These are phyloP conservation scores for Orobanche coerulescens DNA, from an alignment of 257 asterid genomes.

Conservation along the genomic window DNA sequence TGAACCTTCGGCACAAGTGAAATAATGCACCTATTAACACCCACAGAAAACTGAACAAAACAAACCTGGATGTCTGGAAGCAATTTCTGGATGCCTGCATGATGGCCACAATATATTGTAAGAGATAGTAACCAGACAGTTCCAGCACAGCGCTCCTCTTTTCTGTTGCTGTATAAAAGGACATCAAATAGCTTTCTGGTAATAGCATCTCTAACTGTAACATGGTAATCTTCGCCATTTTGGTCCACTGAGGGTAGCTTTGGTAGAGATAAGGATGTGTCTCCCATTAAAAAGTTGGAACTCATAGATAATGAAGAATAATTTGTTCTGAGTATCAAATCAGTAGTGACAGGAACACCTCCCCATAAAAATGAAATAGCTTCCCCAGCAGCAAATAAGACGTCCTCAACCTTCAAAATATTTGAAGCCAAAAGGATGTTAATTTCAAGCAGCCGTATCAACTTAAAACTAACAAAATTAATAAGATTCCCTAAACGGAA, in stretches of 20 bases:
- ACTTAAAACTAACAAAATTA: conserved; percentile 12
- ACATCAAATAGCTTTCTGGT: conserved; percentile 85
- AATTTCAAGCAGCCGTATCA: conserved; percentile 8
- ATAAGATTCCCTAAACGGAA: not conserved
- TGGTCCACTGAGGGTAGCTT: conserved; percentile 38
- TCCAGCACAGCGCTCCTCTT: conserved; percentile 99
- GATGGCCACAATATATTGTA: conserved; percentile 83
- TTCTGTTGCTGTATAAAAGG: conserved; percentile 81
- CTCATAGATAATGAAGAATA: conserved; percentile 81
- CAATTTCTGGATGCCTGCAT: conserved; percentile 66
- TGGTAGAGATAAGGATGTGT: conserved; percentile 47
- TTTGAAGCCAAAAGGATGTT: conserved; percentile 1
- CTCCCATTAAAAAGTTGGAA: conserved; percentile 91
- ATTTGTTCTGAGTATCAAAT: conserved; percentile 76
- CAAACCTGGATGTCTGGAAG: conserved; percentile 98
- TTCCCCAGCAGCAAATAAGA: conserved; percentile 98
- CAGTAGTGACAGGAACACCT: conserved; percentile 86
- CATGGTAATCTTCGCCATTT: conserved; percentile 49
- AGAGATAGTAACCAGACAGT: conserved; percentile 95
- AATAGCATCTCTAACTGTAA: conserved; percentile 69
- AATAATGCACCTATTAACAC: conserved; percentile 4
- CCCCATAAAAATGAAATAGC: conserved; percentile 98
- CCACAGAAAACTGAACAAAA: conserved; percentile 16
- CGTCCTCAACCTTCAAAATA: conserved; percentile 70
- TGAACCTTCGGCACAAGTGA: conserved; percentile 15